Conservation (phyloP, 2,329 filamentous ascomycete species). For the Colletotrichum liriopes region DNA sequence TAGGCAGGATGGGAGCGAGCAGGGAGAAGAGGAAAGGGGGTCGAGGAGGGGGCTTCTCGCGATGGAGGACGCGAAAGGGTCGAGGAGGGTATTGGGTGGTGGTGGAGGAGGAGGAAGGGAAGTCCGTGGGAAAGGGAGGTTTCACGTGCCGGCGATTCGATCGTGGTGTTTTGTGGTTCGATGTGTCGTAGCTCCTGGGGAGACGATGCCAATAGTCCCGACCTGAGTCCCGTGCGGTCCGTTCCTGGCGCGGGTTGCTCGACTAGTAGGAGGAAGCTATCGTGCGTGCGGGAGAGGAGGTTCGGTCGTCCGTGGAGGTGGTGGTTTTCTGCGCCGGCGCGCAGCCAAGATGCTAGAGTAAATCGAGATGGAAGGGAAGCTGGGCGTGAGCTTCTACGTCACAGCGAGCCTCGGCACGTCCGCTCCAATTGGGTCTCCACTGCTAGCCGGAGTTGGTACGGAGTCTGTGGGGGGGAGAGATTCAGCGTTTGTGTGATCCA, state of each 20-base stretch:
- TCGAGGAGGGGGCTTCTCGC: not conserved
- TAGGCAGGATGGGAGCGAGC: not conserved
- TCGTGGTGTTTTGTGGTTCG: not conserved
- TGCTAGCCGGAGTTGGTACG: conserved; percentile 19
- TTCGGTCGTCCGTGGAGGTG: conserved; percentile 36
- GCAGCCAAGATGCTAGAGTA: not conserved
- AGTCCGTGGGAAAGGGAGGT: conserved; percentile 14
- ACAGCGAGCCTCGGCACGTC: conserved; percentile 39
- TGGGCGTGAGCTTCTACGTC: conserved; percentile 33
- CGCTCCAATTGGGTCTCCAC: conserved; percentile 15
- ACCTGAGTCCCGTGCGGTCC: conserved; percentile 32
- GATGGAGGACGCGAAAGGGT: not conserved
- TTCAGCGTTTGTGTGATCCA: not conserved
- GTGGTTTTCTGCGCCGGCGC: not conserved
- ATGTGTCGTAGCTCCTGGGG: not conserved
- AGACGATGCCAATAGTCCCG: not conserved
- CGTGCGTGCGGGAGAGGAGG: not conserved
- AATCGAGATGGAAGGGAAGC: conserved; percentile 4
- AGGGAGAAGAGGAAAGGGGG: not conserved
- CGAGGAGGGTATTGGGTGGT: not conserved
- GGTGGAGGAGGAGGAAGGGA: not conserved
- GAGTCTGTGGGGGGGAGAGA: not conserved
- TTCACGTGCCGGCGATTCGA: conserved; percentile 22
- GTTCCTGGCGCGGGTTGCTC: conserved; percentile 33
- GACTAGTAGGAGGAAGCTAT: not conserved